phyloP scores from a whole-genome alignment of 306 rosid genomes.

The Gleditsia sinensis region DNA sequence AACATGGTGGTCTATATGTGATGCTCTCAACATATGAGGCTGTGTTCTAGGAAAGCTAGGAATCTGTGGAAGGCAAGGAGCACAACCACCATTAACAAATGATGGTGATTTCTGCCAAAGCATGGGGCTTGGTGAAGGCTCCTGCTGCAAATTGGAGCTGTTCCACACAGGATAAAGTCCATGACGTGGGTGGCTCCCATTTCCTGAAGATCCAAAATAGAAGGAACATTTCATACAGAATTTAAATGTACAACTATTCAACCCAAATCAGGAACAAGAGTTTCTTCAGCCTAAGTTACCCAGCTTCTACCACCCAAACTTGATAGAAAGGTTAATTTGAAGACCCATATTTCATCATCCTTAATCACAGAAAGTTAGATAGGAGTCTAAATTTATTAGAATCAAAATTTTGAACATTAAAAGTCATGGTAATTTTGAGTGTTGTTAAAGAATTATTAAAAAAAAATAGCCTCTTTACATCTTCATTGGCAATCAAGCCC shows the following conservation, averaged over 20 bases:
- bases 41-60: conserved; percentile 55
- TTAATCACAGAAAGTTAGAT: conserved; percentile 1
- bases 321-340: neutral
- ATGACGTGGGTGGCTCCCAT: conserved; percentile 49
- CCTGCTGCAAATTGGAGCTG: conserved; percentile 59
- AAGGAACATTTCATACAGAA: conserved; percentile 19
- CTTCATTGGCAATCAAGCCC: neutral
- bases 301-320: conserved; percentile 8
- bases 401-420: neutral
- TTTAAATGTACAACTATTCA: conserved; percentile 1
- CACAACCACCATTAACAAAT: conserved; percentile 53
- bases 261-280: conserved; percentile 9
- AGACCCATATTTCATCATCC: conserved; percentile 4
- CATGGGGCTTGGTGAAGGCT: conserved; percentile 52
- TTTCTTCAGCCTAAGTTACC: neutral
- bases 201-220: conserved; percentile 52
- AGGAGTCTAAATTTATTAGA: neutral
- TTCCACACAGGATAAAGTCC: conserved; percentile 61
- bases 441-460: neutral
- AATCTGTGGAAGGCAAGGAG: conserved; percentile 56
- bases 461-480: neutral
- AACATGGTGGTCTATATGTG: conserved; percentile 58
- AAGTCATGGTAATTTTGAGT: neutral
- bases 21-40: conserved; percentile 54
- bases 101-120: conserved; percentile 64